Conservation (phyloP, 1,284 basidiomycete genomes). For the Psilocybe mexicana region DNA sequence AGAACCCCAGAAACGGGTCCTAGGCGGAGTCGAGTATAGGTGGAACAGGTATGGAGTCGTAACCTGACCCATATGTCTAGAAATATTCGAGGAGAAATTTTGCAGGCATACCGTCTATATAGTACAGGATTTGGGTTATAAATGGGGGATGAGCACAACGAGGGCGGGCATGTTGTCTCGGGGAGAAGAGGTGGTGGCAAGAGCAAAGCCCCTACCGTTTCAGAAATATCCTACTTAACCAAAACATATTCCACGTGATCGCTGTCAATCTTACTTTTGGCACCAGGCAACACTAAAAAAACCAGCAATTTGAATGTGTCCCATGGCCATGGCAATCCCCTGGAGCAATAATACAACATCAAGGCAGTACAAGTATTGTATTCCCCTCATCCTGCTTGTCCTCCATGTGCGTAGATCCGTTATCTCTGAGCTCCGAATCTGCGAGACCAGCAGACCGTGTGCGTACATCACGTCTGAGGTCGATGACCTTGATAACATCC, state of each 20-base stretch:
- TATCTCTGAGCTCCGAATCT: slow-evolving; percentile 22
- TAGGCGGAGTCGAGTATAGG: slow-evolving; percentile 11
- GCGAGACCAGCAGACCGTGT: background rate
- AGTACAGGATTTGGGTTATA: slow-evolving; percentile 6
- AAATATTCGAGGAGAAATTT: slow-evolving; percentile 15
- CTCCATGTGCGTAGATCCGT: slow-evolving; percentile 15
- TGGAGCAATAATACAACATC: slow-evolving; percentile 2
- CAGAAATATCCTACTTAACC: slow-evolving; percentile 11
- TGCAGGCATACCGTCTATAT: slow-evolving; percentile 24
- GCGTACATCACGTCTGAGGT: slow-evolving; percentile 45
- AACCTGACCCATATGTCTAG: slow-evolving; percentile 25
- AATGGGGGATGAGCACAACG: slow-evolving; percentile 16
- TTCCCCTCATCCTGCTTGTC: slow-evolving; percentile 17
- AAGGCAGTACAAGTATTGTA: slow-evolving; percentile 36
- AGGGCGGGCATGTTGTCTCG: slow-evolving; percentile 25
- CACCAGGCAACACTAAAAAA: background rate
- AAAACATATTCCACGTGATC: slow-evolving; percentile 18
- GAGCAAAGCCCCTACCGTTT: slow-evolving; percentile 14
- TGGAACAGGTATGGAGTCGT: slow-evolving; percentile 16
- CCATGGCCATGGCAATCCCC: background rate
- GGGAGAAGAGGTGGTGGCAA: slow-evolving; percentile 16
- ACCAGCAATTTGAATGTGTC: background rate
- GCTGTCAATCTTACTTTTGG: background rate
- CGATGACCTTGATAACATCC: slow-evolving; percentile 52
- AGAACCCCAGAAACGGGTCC: slow-evolving; percentile 18